These are phyloP conservation scores for Cerrena zonata DNA, from an alignment of 1,284 basidiomycete species.

Conservation along the genomic window DNA sequence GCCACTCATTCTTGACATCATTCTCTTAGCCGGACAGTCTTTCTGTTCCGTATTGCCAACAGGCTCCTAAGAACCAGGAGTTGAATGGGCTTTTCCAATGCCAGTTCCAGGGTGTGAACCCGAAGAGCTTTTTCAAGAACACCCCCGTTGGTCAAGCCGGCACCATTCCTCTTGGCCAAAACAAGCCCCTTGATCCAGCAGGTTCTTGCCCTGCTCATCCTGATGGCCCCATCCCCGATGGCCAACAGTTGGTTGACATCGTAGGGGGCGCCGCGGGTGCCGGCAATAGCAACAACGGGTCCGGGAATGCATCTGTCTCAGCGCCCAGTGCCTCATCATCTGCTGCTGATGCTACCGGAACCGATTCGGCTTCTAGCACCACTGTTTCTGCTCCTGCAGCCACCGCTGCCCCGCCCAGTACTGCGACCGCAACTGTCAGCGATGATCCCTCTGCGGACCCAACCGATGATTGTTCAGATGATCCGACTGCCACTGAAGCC, in stretches of 20 bases:
- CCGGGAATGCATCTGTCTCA: background rate
- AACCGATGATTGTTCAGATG: constrained; percentile 2
- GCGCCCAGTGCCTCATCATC: background rate
- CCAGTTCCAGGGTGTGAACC: constrained; percentile 33
- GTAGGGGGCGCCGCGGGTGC: constrained; percentile 16
- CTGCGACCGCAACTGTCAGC: constrained; percentile 13
- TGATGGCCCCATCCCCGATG: constrained; percentile 40
- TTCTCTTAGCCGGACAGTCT: constrained; percentile 28
- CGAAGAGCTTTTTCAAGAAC: constrained; percentile 29
- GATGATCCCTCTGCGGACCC: constrained; percentile 6
- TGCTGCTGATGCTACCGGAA: constrained; percentile 12
- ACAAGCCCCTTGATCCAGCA: constrained; percentile 27
- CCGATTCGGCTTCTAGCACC: background rate
- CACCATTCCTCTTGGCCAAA: constrained; percentile 35
- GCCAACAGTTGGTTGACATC: constrained; percentile 43
- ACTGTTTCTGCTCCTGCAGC: background rate
- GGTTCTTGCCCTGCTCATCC: constrained; percentile 38
- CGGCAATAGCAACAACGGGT: constrained; percentile 12
- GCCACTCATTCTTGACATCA: background rate
- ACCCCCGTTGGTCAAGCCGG: constrained; percentile 25
- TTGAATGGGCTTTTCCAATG: constrained; percentile 40
- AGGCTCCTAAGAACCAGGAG: constrained; percentile 35
- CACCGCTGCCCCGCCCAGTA: constrained; percentile 1
- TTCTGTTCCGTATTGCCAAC: constrained; percentile 37
- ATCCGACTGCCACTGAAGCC: background rate